Conservation (phyloP, 2,329 filamentous ascomycete species). For the Stachybotrys chartarum region DNA sequence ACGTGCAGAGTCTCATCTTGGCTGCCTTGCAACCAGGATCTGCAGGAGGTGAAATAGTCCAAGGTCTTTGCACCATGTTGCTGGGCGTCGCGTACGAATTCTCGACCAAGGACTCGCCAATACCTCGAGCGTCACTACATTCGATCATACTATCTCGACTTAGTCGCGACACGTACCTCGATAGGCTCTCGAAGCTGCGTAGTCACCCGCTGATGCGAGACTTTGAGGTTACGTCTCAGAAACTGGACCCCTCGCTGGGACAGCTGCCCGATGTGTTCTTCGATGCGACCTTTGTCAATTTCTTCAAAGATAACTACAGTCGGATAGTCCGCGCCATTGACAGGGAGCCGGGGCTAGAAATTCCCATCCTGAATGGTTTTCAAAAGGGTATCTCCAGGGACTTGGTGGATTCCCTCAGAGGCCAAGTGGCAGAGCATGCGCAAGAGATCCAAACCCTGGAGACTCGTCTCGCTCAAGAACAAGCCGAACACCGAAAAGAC, state of each 20-base stretch:
- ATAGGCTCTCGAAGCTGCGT: slow-evolving; percentile 70
- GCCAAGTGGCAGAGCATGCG: slow-evolving; percentile 68
- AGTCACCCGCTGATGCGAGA: slow-evolving; percentile 75
- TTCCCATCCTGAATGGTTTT: slow-evolving; percentile 72
- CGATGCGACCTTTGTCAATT: slow-evolving; percentile 80
- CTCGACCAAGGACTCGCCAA: slow-evolving; percentile 92
- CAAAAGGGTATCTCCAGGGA: slow-evolving; percentile 92
- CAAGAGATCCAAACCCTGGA: slow-evolving; percentile 41
- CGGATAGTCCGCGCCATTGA: slow-evolving; percentile 80
- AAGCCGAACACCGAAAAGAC: slow-evolving; percentile 61
- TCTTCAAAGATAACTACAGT: slow-evolving; percentile 93
- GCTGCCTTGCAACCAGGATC: slow-evolving; percentile 54
- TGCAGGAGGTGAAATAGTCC: slow-evolving; percentile 58
- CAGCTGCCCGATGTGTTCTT: slow-evolving; percentile 76
- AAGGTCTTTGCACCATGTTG: slow-evolving; percentile 77
- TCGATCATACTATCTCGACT: slow-evolving; percentile 69
- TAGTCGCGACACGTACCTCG: slow-evolving; percentile 80
- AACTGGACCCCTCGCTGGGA: slow-evolving; percentile 41
- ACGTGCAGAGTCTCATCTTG: slow-evolving; percentile 78
- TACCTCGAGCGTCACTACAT: slow-evolving; percentile 74
- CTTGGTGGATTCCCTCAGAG: slow-evolving; percentile 76
- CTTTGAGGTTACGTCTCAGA: slow-evolving; percentile 79
- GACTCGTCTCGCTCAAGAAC: slow-evolving; percentile 61
- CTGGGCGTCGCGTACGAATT: slow-evolving; percentile 93
- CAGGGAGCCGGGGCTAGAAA: slow-evolving; percentile 80